Evolutionary conservation across 2,329 filamentous ascomycete genomes (phyloP), one percentile per base, ranked within the genome.

Genomic region (Aspergillus sclerotialis): DNA sequence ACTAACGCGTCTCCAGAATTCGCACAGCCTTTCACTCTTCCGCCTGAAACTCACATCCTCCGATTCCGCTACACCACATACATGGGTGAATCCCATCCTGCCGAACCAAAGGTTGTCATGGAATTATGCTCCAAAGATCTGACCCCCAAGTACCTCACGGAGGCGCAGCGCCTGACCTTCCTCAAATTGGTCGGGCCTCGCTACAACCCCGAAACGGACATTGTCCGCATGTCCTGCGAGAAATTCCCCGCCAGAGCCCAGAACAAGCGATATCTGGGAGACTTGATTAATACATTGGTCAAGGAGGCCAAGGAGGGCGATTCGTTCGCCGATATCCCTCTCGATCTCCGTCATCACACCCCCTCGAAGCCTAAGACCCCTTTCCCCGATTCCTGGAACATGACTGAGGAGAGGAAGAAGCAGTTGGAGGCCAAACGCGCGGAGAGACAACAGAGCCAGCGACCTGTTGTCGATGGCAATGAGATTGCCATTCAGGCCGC

Each of bases 41-140:
- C 75, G 10, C 61, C 71, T 18, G 63, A 78, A 43, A 57, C 54
- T 29, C 73, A 84, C 49, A 78, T 87, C 29, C 77, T 98, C 38
- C 83, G 90, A 52, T 98, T 95, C 78, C 82, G 92, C 52, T 95
- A 94, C 70, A 98, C 92, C 11, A 89, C 83, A 24, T 96, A 96
- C 67, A 82, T 98, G 75, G 90, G 90, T 52, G 92, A 96, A 65
- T 70, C 76, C 36, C 93, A 98, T 65, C 90, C 92, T 0, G 87
- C 90, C 3, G 80, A 88, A 63, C 81, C 80, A 57, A 98, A 98
- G 70, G 89, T 98, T 13, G 89, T 96, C 9, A 79, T 96, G 36
- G 85, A 95, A 58, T 94, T 96, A 64, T 78, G 73, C 44, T 81
- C 84, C 11, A 63, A 65, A 36, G 87, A 94, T 63, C 67, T 95